Evolutionary conservation across 495 filamentous ascomycete species (phyloP).

Genomic region (Astrocystis sublimbata): DNA sequence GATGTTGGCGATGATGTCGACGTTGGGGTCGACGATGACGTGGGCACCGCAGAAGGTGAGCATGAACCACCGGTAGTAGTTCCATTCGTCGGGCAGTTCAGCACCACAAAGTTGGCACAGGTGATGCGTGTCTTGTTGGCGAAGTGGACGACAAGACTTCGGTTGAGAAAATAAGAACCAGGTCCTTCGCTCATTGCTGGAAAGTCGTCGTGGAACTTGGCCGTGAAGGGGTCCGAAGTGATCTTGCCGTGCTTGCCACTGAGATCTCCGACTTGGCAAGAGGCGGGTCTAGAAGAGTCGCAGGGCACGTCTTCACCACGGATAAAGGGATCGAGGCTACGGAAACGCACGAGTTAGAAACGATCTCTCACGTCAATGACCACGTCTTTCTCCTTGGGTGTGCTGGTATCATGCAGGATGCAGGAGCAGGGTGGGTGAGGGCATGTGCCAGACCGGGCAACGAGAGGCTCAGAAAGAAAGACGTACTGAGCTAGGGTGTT

Average conservation of each 20-base stretch:
- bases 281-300: conserved; percentile 58
- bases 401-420: conserved; percentile 24
- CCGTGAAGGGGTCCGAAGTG: conserved; percentile 43
- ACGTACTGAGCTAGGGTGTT: conserved; percentile 59
- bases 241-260: conserved; percentile 79
- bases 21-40: conserved; percentile 18
- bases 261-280: conserved; percentile 83
- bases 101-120: conserved; percentile 66
- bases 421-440: conserved; percentile 16
- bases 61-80: conserved; percentile 1
- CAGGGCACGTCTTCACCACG: conserved; percentile 68
- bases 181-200: conserved; percentile 58
- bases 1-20: conserved; percentile 15
- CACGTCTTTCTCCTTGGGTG: conserved; percentile 35
- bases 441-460: background rate
- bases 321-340: conserved; percentile 44
- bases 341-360: background rate
- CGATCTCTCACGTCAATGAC: background rate
- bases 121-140: conserved; percentile 68
- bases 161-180: conserved; percentile 74
- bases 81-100: conserved; percentile 18
- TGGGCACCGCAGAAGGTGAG: conserved; percentile 4
- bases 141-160: conserved; percentile 75
- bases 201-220: conserved; percentile 66
- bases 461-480: background rate